A percentile compares a stretch with the other conserved stretches of the same genome.
Evolutionary conservation across 148 eudicot species (phyloP).

Genomic region (Pharnaceum exiguum): DNA sequence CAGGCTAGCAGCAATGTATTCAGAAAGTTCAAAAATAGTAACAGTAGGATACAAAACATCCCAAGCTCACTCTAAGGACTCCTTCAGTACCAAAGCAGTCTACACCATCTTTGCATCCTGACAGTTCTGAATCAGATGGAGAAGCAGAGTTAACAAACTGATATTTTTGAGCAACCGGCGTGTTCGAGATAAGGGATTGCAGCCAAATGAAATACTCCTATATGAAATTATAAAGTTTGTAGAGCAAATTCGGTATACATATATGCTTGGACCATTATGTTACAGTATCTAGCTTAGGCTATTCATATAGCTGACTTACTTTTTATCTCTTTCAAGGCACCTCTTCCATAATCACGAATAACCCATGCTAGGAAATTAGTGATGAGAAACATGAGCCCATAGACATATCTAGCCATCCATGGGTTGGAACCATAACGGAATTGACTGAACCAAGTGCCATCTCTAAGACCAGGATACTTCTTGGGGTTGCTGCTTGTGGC

Average conservation of each 20-base stretch:
- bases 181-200: not conserved
- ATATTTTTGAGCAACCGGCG: not conserved
- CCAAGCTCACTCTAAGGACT: constrained; percentile 73
- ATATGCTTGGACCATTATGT: not conserved
- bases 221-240: not conserved
- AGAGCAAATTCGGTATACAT: no score
- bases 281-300: not conserved
- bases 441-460: constrained; percentile 66
- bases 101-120: constrained; percentile 54
- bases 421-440: constrained; percentile 73
- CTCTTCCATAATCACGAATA: constrained; percentile 72
- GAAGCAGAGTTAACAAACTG: not conserved
- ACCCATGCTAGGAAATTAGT: constrained; percentile 83
- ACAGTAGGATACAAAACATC: constrained; percentile 75
- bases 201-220: no score
- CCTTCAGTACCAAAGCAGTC: constrained; percentile 80
- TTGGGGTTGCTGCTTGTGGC: constrained; percentile 21
- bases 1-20: not conserved
- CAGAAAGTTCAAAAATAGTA: not conserved
- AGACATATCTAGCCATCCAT: constrained; percentile 90
- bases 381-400: constrained; percentile 65
- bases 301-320: constrained; percentile 38
- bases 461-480: constrained; percentile 49
- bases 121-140: constrained; percentile 38
- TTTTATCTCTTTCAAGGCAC: constrained; percentile 38